Conservation (phyloP, 2,329 filamentous ascomycete genomes). For the Emmonsia crescens region DNA sequence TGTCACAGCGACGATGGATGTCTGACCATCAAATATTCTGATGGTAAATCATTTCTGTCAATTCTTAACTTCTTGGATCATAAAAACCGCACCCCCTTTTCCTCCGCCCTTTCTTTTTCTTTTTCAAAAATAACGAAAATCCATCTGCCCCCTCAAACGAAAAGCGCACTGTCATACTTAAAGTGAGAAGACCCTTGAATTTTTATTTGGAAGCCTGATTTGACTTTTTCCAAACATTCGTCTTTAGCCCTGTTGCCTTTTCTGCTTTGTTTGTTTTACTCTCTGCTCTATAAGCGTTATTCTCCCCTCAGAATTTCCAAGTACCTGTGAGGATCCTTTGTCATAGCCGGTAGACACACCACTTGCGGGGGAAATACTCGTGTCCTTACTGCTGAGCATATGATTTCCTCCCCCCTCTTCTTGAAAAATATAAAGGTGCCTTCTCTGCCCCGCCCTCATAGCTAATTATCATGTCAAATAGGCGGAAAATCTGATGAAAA, state of each 20-base stretch:
- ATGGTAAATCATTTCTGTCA: not conserved
- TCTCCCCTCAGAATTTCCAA: not conserved
- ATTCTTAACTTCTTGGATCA: not conserved
- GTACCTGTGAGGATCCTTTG: not conserved
- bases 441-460: conserved; percentile 1
- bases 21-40: not conserved
- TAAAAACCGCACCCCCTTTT: conserved; percentile 1
- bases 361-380: not conserved
- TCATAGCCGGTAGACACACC: not conserved
- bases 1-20: conserved; percentile 3
- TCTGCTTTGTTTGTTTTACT: not conserved
- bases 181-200: not conserved
- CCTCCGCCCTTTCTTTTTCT: not conserved
- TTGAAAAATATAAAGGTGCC: not conserved
- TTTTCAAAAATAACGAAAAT: not conserved
- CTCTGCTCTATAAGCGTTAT: not conserved
- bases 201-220: not conserved
- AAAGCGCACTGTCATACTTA: not conserved
- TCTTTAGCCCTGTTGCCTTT: not conserved
- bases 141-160: not conserved
- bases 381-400: not conserved
- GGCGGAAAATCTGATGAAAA: conserved; percentile 11
- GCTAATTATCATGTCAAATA: conserved; percentile 3
- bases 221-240: not conserved
- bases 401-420: too few species aligned